Conservation (phyloP, 495 filamentous ascomycete genomes). For the Jackrogersella minutella region DNA sequence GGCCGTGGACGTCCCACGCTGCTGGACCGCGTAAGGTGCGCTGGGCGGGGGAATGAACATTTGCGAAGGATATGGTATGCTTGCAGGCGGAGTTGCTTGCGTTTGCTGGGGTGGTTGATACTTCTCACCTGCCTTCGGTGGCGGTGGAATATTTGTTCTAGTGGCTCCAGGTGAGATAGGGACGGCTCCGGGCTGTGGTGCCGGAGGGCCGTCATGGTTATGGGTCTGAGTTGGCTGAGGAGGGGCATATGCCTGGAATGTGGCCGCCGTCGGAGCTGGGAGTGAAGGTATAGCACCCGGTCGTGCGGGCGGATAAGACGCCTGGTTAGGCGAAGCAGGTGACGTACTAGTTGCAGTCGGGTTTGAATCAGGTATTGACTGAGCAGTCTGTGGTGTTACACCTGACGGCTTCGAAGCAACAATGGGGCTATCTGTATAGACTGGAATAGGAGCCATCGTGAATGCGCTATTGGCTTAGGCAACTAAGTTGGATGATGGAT, state of each 20-base stretch:
- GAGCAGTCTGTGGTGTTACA: constrained; percentile 59
- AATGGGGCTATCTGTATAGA: constrained; percentile 68
- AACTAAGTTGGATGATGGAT: not conserved
- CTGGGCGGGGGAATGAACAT: constrained; percentile 51
- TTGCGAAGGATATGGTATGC: constrained; percentile 51
- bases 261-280: constrained; percentile 46
- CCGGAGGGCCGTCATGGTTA: constrained; percentile 54
- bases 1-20: constrained; percentile 48
- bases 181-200: constrained; percentile 68
- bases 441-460: constrained; percentile 65
- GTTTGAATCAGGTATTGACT: constrained; percentile 30
- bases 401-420: constrained; percentile 60
- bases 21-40: constrained; percentile 43
- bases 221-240: constrained; percentile 43
- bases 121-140: constrained; percentile 61
- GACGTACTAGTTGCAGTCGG: constrained; percentile 48
- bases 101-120: constrained; percentile 46
- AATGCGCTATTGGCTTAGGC: not conserved
- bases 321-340: constrained; percentile 43
- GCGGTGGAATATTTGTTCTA: constrained; percentile 56
- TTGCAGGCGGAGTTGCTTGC: constrained; percentile 35
- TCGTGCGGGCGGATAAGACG: constrained; percentile 56
- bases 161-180: constrained; percentile 47
- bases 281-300: constrained; percentile 51
- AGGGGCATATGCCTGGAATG: constrained; percentile 36